Conservation (phyloP, 768 basidiomycete species). For the Boletellus ananas region DNA sequence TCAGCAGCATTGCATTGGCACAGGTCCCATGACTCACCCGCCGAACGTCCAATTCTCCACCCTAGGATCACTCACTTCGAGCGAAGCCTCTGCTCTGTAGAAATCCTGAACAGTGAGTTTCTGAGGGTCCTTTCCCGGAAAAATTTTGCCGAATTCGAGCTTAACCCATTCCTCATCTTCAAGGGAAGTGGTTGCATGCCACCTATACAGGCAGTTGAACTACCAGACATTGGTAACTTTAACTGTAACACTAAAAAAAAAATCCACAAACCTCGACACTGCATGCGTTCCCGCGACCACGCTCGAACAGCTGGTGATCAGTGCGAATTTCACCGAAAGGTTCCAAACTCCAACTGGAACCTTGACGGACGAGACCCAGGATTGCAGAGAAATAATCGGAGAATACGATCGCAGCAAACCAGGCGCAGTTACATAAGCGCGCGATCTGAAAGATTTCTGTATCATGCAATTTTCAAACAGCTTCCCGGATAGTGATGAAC, state of each 20-base stretch:
- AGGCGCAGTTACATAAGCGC: conserved; percentile 71
- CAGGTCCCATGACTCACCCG: conserved; percentile 34
- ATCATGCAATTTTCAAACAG: conserved; percentile 16
- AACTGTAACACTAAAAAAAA: neutral
- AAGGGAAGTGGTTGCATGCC: conserved; percentile 78
- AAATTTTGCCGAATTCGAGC: conserved; percentile 46
- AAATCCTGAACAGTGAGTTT: conserved; percentile 48
- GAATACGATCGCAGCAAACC: conserved; percentile 78
- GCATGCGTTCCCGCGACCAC: conserved; percentile 77
- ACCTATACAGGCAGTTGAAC: conserved; percentile 84
- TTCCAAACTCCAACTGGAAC: conserved; percentile 71
- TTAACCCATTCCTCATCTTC: conserved; percentile 71
- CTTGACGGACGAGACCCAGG: conserved; percentile 71
- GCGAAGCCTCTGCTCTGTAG: conserved; percentile 38
- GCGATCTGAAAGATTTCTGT: conserved; percentile 80
- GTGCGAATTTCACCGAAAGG: conserved; percentile 73
- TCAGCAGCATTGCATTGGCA: conserved; percentile 1
- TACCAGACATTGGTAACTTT: conserved; percentile 23
- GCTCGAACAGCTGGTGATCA: conserved; percentile 61
- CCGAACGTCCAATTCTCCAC: conserved; percentile 66
- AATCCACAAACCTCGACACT: conserved; percentile 64
- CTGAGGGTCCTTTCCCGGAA: conserved; percentile 50
- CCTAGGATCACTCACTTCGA: conserved; percentile 42
- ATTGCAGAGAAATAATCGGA: conserved; percentile 82
- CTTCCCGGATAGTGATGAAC: neutral